Percentiles rank a stretch among this genome's conserved stretches.
Conservation (phyloP, 257 asterid genomes). For the Solanum pimpinellifolium region DNA sequence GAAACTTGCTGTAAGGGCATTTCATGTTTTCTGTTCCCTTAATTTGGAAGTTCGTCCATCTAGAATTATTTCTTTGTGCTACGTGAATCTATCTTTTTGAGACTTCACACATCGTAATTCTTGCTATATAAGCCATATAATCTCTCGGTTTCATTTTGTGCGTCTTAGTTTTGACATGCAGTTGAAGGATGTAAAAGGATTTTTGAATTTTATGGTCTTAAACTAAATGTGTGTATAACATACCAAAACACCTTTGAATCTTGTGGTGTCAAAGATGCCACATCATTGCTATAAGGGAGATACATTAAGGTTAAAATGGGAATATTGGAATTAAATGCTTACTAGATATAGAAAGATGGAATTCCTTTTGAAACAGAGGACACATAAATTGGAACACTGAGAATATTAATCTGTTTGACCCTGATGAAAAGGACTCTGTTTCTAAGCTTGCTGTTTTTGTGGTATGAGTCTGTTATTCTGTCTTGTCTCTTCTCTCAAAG, state of each 20-base stretch:
- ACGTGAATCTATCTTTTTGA: not conserved
- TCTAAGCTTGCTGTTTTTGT: not conserved
- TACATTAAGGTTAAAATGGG: not conserved
- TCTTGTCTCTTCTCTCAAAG: not conserved
- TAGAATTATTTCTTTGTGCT: not conserved
- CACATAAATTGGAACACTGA: not conserved
- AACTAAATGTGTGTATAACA: not conserved
- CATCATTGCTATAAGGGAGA: not conserved
- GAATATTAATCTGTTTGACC: not conserved
- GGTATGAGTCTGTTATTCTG: not conserved
- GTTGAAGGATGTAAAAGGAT: not conserved
- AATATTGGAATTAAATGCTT: not conserved
- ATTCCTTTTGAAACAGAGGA: not conserved
- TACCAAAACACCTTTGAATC: not conserved
- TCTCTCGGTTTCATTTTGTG: not conserved
- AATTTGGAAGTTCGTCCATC: not conserved
- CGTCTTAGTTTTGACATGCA: not conserved
- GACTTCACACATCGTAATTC: not conserved
- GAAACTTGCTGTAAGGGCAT: slow-evolving; percentile 38
- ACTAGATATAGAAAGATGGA: not conserved
- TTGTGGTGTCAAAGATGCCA: not conserved
- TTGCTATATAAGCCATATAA: not conserved
- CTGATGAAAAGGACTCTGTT: not conserved
- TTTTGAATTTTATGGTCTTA: not conserved
- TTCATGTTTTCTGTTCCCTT: not conserved